These are phyloP conservation scores for Podaxis sp. DNA, from an alignment of 768 basidiomycete genomes.

Conservation along the genomic window DNA sequence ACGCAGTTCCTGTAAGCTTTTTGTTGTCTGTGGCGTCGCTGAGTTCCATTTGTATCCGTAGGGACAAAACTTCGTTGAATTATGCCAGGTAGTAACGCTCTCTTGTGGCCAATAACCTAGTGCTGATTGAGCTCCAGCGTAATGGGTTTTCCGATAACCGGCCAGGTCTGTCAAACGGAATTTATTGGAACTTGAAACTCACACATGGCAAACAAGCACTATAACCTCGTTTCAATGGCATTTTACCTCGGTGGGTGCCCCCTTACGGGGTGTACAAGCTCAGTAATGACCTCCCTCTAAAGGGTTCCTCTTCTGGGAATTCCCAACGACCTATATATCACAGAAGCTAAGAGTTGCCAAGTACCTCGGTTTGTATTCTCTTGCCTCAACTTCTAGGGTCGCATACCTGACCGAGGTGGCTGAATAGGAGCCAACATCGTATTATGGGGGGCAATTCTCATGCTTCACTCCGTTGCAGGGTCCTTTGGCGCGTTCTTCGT, in stretches of 20 bases:
- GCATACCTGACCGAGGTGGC: not conserved
- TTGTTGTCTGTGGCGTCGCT: not conserved
- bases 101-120: not conserved
- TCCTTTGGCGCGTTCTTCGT: constrained; percentile 65
- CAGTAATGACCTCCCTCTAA: not conserved
- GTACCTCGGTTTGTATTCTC: constrained; percentile 48
- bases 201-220: constrained; percentile 38
- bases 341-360: constrained; percentile 62
- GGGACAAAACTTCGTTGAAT: constrained; percentile 70
- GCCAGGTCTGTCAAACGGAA: constrained; percentile 40
- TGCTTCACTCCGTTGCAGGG: constrained; percentile 57
- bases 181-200: not conserved
- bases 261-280: not conserved
- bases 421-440: constrained; percentile 54
- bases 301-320: constrained; percentile 64
- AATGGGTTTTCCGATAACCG: constrained; percentile 66
- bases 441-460: constrained; percentile 58
- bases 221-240: constrained; percentile 62
- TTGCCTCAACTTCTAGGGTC: not conserved
- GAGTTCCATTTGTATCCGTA: constrained; percentile 20
- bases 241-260: constrained; percentile 54
- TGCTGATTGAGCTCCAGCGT: constrained; percentile 35
- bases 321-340: constrained; percentile 65
- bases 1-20: constrained; percentile 58
- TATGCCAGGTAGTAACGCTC: constrained; percentile 55